These are phyloP conservation scores for Babesia sp. DNA, from an alignment of 169 alveolate species.

Conservation along the genomic window DNA sequence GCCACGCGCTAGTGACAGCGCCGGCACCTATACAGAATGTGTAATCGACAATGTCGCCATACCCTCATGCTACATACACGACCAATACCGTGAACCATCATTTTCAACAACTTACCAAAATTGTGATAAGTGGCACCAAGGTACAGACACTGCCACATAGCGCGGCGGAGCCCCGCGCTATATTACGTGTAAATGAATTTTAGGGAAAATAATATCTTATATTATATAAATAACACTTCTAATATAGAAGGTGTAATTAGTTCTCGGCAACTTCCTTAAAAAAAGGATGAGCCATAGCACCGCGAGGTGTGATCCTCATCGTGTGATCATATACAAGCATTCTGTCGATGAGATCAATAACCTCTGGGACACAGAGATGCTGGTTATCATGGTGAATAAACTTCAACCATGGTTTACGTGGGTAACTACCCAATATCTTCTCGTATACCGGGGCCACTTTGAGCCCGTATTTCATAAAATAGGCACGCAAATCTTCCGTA, in stretches of 20 bases:
- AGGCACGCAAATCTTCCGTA: slow-evolving; percentile 88
- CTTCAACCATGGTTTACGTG: slow-evolving; percentile 91
- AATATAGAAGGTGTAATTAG: background rate
- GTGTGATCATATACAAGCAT: slow-evolving; percentile 96
- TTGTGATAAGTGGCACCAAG: background rate
- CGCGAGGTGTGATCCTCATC: slow-evolving; percentile 95
- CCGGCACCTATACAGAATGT: too few relatives aligned
- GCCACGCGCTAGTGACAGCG: too few relatives aligned
- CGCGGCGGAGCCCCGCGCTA: background rate
- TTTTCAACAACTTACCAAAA: too few relatives aligned
- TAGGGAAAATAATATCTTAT: background rate
- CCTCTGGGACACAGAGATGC: slow-evolving; percentile 88
- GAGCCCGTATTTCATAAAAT: slow-evolving; percentile 86
- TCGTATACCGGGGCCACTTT: slow-evolving; percentile 86
- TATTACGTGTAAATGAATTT: too few relatives aligned
- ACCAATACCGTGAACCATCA: background rate
- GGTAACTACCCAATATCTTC: slow-evolving; percentile 84
- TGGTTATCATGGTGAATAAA: slow-evolving; percentile 89
- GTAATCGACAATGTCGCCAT: too few relatives aligned
- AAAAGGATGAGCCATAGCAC: slow-evolving; percentile 97
- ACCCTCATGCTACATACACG: background rate
- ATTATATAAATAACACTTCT: background rate
- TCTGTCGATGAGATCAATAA: slow-evolving; percentile 91
- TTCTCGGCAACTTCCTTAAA: slow-evolving; percentile 82
- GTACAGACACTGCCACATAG: background rate